A percentile compares a stretch with the other conserved stretches of the same genome.
Evolutionary conservation across 768 basidiomycete species (phyloP).

Genomic region (button mushroom (Agaricus bisporus)): DNA sequence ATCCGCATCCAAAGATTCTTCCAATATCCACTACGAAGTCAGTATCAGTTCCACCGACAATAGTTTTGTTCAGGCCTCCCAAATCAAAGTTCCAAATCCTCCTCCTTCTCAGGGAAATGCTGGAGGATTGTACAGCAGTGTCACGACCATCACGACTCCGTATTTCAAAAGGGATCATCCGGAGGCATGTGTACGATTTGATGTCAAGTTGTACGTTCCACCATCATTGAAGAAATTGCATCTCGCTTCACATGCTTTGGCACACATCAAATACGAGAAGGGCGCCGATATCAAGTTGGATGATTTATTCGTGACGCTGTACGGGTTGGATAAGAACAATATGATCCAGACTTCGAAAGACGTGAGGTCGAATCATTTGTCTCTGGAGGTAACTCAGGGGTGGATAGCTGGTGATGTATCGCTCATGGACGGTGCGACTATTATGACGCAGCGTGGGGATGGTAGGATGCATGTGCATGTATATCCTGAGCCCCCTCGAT

Average conservation of each 20-base stretch:
- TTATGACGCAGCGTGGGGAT: slow-evolving; percentile 46
- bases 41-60: slow-evolving; percentile 37
- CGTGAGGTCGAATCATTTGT: slow-evolving; percentile 32
- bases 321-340: slow-evolving; percentile 27
- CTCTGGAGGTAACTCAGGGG: slow-evolving; percentile 44
- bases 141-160: slow-evolving; percentile 33
- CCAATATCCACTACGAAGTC: slow-evolving; percentile 44
- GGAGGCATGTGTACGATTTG: slow-evolving; percentile 46
- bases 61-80: slow-evolving; percentile 31
- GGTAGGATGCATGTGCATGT: slow-evolving; percentile 44
- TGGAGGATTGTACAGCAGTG: slow-evolving; percentile 23
- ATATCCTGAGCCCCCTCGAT: slow-evolving; percentile 30
- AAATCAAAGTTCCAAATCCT: slow-evolving; percentile 28
- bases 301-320: slow-evolving; percentile 39
- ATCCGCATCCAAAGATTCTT: slow-evolving; percentile 32
- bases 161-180: slow-evolving; percentile 13
- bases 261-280: slow-evolving; percentile 46
- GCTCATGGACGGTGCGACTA: slow-evolving; percentile 32
- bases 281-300: slow-evolving; percentile 37
- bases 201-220: slow-evolving; percentile 46
- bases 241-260: slow-evolving; percentile 33
- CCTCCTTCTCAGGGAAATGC: slow-evolving; percentile 22
- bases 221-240: slow-evolving; percentile 42
- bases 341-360: slow-evolving; percentile 40
- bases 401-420: slow-evolving; percentile 57